Evolutionary conservation across 768 basidiomycete genomes (phyloP).

Genomic region (Tephrocybe sp.): DNA sequence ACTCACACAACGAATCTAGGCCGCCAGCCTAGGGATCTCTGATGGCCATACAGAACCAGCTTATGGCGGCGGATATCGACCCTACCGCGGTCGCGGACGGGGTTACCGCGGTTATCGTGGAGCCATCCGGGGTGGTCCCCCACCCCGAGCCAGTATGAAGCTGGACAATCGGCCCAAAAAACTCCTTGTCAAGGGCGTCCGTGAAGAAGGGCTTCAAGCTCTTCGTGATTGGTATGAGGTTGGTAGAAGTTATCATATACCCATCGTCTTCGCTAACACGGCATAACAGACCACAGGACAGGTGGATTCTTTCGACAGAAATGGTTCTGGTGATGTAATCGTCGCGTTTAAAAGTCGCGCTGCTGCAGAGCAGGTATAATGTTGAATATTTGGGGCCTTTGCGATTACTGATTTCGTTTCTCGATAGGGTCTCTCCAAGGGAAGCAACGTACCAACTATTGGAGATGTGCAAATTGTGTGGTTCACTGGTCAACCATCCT

Average conservation of each 20-base stretch:
- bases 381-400: neutral
- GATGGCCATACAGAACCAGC: conserved; percentile 42
- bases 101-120: conserved; percentile 62
- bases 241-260: conserved; percentile 8
- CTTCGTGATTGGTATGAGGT: conserved; percentile 87
- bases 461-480: conserved; percentile 68
- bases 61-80: conserved; percentile 48
- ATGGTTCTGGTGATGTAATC: conserved; percentile 56
- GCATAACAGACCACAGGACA: conserved; percentile 60
- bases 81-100: conserved; percentile 67
- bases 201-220: conserved; percentile 48
- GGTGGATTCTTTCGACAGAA: conserved; percentile 58
- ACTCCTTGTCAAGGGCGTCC: conserved; percentile 69
- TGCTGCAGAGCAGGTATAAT: conserved; percentile 70
- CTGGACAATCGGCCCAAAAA: conserved; percentile 88
- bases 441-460: conserved; percentile 59
- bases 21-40: conserved; percentile 70
- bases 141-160: conserved; percentile 74
- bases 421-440: conserved; percentile 73
- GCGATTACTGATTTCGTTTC: conserved; percentile 11
- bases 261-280: conserved; percentile 7
- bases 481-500: conserved; percentile 41
- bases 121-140: conserved; percentile 57
- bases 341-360: conserved; percentile 70
- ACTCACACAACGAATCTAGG: conserved; percentile 36